These are phyloP conservation scores for Geranium brycei DNA, from an alignment of 345 rosid genomes.

Conservation along the genomic window DNA sequence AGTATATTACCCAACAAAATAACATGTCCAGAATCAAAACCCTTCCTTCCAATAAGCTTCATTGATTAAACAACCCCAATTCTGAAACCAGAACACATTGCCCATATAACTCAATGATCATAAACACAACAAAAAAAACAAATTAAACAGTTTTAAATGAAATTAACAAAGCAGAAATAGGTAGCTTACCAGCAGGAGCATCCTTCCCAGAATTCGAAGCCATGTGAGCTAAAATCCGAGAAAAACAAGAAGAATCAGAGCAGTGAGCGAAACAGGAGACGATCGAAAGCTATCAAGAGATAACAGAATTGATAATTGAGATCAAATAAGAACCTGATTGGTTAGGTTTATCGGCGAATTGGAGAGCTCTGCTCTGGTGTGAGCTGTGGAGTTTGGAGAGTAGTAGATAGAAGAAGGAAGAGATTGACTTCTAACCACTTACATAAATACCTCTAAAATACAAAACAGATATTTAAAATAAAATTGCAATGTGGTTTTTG, in stretches of 20 bases:
- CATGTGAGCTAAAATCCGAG: constrained; percentile 24
- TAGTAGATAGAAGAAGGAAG: too few species aligned
- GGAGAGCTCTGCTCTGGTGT: too few species aligned
- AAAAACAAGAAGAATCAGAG: not conserved
- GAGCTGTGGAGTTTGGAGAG: too few species aligned
- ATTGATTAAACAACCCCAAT: not conserved
- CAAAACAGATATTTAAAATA: too few species aligned
- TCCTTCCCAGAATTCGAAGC: constrained; percentile 48
- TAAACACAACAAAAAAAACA: not conserved
- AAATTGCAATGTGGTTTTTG: too few species aligned
- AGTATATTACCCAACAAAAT: too few species aligned
- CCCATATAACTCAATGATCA: not conserved
- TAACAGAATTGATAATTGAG: too few species aligned
- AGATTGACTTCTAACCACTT: too few species aligned
- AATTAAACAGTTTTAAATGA: not conserved
- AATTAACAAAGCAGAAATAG: not conserved
- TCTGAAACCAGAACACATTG: not conserved
- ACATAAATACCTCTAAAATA: not conserved
- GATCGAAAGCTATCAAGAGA: too few species aligned
- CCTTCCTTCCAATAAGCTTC: not conserved
- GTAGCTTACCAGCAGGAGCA: constrained; percentile 39
- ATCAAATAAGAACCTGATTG: too few species aligned
- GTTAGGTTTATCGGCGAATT: too few species aligned
- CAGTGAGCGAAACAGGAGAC: too few species aligned
- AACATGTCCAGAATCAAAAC: not conserved